These are phyloP conservation scores for Gyrodon lividus DNA, from an alignment of 768 basidiomycete species.

Conservation along the genomic window DNA sequence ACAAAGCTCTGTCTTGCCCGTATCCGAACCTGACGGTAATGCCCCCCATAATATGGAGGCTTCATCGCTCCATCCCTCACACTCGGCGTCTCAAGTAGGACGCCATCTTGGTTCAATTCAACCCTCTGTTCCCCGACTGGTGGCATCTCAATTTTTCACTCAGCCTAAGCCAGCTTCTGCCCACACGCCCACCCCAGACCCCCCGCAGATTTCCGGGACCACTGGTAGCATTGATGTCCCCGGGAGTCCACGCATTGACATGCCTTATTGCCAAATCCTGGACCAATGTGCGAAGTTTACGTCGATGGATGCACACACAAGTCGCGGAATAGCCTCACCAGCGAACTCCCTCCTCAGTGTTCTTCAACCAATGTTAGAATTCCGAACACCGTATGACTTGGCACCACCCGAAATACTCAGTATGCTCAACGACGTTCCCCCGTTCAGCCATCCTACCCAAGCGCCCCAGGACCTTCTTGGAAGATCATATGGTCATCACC, in stretches of 20 bases:
- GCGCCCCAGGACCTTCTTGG: neutral
- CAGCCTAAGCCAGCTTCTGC: neutral
- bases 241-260: neutral
- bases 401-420: conserved; percentile 7
- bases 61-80: conserved; percentile 44
- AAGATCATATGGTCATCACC: neutral
- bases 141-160: conserved; percentile 15
- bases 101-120: conserved; percentile 9
- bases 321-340: neutral
- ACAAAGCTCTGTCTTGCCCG: conserved; percentile 17
- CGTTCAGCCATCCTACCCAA: conserved; percentile 4
- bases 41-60: conserved; percentile 2
- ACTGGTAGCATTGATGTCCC: neutral
- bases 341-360: conserved; percentile 5
- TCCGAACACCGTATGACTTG: conserved; percentile 12
- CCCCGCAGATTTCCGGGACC: neutral
- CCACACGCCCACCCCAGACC: neutral
- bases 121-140: conserved; percentile 3
- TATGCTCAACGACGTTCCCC: conserved; percentile 8
- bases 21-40: conserved; percentile 22
- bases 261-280: neutral
- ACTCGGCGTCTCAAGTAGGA: conserved; percentile 55
- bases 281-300: neutral
- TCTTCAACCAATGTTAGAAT: conserved; percentile 3
- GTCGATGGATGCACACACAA: neutral